Base-by-base conservation (phyloP, 192 early-diverging fungal species). In the Gryganskiella cystojenkinii region DNA sequence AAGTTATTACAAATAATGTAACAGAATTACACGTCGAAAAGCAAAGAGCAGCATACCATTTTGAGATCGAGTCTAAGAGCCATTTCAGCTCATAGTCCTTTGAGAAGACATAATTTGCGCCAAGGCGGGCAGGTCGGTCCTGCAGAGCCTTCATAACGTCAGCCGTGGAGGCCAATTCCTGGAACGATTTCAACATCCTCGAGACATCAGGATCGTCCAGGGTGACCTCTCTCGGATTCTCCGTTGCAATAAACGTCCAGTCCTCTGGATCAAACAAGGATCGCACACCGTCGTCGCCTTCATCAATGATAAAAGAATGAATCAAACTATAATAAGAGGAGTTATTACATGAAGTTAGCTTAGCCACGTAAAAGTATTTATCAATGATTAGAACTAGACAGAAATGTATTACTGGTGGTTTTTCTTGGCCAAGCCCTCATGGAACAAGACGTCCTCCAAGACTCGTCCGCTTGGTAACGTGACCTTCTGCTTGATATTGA, bases 271-370 rank as follows among this genome's bases (percentile, higher is more conserved):
- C 27, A 46, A 61, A 63, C 31, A 63, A 7, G 0, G n/a, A 34
- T 9, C 40, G 49, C 0, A 44, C 25, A 30, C 34, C 28, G 1
- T 52, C 33, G 30, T 64, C 62, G 19, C 22, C 25, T 24, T 28
- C 62, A 53, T 64, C 51, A 13, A 64, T 54, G 34, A 64, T 54
- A 27, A 64, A 64, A 2, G 62, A 64, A n/a, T 64, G 62, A 2
- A 64, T 42, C 50, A 64, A 40, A 44, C 51, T 54, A 54, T 42
- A 54, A 15, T 25, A 61, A 7, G 24, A 20, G 10, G 33, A 63
- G 1, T 7, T 2, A 31, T 2, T 25, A 33, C 37, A 20, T 37
- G 61, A 52, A 22, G 5, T 14, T 40, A 51, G 7, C 3, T 24
- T 52, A 8, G 6, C 15, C 11, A 37, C 24, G 8, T 33, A 42